Conservation (phyloP, 495 filamentous ascomycete species). For the Xylaria grammica region DNA sequence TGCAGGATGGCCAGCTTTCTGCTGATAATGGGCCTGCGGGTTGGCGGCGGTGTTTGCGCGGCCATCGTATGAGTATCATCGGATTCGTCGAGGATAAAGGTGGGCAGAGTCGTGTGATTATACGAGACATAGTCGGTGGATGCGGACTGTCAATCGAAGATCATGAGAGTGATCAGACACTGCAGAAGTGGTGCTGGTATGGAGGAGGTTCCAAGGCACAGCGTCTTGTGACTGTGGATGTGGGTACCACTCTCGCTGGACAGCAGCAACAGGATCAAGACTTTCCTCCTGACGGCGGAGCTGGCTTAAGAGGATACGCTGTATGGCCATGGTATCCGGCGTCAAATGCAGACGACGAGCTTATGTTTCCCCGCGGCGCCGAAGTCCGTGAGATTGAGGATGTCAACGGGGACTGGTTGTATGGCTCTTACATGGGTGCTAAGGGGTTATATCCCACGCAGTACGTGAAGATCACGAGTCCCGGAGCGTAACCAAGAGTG, state of each 20-base stretch:
- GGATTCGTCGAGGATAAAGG: conserved; percentile 69
- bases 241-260: conserved; percentile 32
- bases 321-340: conserved; percentile 77
- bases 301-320: conserved; percentile 65
- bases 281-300: conserved; percentile 75
- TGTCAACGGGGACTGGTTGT: conserved; percentile 86
- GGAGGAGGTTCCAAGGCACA: conserved; percentile 32
- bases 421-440: conserved; percentile 76
- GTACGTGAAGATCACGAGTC: conserved; percentile 60
- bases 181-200: conserved; percentile 42
- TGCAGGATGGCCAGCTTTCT: conserved; percentile 64
- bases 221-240: conserved; percentile 38
- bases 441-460: conserved; percentile 77
- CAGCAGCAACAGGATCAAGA: conserved; percentile 29
- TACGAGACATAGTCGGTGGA: conserved; percentile 76
- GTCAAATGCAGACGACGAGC: conserved; percentile 65
- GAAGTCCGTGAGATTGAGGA: conserved; percentile 80
- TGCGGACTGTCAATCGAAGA: conserved; percentile 62
- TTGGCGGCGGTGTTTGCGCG: conserved; percentile 77
- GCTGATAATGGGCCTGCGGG: conserved; percentile 75
- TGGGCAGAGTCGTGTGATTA: conserved; percentile 61
- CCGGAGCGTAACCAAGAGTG: background rate
- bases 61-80: conserved; percentile 86
- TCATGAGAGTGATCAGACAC: conserved; percentile 32
- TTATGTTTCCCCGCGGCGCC: conserved; percentile 81